phyloP scores from a whole-genome alignment of 2,329 filamentous ascomycete genomes.

The Fusarium buharicum region DNA sequence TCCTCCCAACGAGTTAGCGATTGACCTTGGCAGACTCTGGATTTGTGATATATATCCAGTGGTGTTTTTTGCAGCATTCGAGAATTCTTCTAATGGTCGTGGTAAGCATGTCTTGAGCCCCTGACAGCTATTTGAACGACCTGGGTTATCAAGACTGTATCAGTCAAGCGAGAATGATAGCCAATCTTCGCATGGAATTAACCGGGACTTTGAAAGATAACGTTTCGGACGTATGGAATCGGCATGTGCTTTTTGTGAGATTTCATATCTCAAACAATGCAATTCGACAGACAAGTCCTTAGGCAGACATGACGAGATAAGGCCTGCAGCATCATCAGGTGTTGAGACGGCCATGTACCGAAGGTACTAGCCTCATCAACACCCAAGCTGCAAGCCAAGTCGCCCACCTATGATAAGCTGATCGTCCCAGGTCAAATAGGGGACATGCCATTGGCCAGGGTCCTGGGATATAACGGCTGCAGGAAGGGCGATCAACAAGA shows the following conservation, averaged over 20 bases:
- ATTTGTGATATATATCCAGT: slow-evolving; percentile 3
- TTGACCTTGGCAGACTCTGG: not conserved
- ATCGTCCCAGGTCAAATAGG: slow-evolving; percentile 34
- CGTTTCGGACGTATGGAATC: slow-evolving; percentile 10
- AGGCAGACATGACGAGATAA: slow-evolving; percentile 40
- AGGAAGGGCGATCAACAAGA: slow-evolving; percentile 30
- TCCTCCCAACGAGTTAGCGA: not conserved
- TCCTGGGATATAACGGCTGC: slow-evolving; percentile 21
- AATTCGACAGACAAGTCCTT: slow-evolving; percentile 8
- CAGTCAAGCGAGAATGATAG: slow-evolving; percentile 21
- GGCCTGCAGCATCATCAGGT: slow-evolving; percentile 23
- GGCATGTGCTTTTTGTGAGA: slow-evolving; percentile 16
- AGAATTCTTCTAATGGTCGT: not conserved
- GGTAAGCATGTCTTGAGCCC: slow-evolving; percentile 1
- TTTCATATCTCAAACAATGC: slow-evolving; percentile 27
- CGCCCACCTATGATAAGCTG: slow-evolving; percentile 39
- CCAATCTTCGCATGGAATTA: slow-evolving; percentile 8
- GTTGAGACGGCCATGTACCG: slow-evolving; percentile 31
- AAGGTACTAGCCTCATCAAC: slow-evolving; percentile 26
- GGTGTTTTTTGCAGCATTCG: not conserved
- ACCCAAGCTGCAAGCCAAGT: slow-evolving; percentile 42
- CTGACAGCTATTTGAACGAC: slow-evolving; percentile 2
- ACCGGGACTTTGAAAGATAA: slow-evolving; percentile 21
- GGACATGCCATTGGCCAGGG: slow-evolving; percentile 35
- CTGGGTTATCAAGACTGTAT: slow-evolving; percentile 5